Base-by-base conservation (phyloP, 1,139 yeast genomes). In the Zygoascus sp. region DNA sequence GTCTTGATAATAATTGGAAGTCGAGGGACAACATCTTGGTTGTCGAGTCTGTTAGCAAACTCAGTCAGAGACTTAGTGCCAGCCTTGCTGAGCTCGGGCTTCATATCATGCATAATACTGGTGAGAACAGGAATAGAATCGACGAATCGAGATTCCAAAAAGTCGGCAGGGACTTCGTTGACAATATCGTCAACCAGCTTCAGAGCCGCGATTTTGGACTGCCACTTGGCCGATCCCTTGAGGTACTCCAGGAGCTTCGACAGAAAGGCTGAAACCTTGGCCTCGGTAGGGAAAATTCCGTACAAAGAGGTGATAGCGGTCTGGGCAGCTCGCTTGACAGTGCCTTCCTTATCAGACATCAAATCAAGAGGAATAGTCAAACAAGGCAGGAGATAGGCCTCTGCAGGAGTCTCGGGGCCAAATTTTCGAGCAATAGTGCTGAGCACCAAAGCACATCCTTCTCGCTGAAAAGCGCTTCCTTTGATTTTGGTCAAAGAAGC, bases 51-150 rank as follows among this genome's bases (percentile, higher is more conserved):
- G 58, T 79, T 77, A 54, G 90, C 95, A 59, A 84, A 87, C 50
- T 76, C 77, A 44, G 79, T 76, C 66, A 89, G 74, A 11, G 87
- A 75, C 56, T 76, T 75, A 56, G 81, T 72, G 56, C 97, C 97
- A 53, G 81, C 88, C 60, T 85, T 83, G 36, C 97, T 88, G 52
- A 92, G 76, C 69, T 92, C 98, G 1, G 97, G 96, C 72, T 92
- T 92, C 76, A 92, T 88, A 68, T 92, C 98, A 51, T 95, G 92
- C 56, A 96, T 80, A 68, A 83, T 77, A 66, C 87, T 95, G 39
- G 96, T 87, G 59, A 92, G 75, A 7, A 85, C 77, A 21, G 98
- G 98, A 22, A 92, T 80, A 8, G 87, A 78, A 50, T 77, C 79
- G 52, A 83, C 80, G 67, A 92, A 90, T 57, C 81, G 80, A 62